Conservation (phyloP, 2,329 filamentous ascomycete genomes). For the Fusarium sp. region DNA sequence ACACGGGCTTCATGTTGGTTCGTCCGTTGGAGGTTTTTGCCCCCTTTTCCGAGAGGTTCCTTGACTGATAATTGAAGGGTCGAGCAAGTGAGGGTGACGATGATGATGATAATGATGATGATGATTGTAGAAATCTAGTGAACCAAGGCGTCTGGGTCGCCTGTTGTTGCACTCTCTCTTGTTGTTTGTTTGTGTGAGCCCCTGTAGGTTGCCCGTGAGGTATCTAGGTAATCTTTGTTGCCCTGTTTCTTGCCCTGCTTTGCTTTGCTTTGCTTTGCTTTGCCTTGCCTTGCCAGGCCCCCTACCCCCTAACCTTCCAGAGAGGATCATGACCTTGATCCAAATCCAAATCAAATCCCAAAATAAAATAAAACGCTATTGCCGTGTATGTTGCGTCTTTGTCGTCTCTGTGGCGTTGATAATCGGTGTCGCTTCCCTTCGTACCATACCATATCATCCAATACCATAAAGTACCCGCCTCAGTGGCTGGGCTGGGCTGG, state of each 20-base stretch:
- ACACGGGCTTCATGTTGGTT: background rate
- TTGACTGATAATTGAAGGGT: background rate
- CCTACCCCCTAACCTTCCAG: background rate
- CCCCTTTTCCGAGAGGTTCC: conserved; percentile 1
- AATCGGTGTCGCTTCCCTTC: background rate
- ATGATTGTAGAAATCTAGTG: background rate
- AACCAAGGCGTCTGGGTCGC: conserved; percentile 33
- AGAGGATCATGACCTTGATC: background rate
- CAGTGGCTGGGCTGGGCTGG: conserved; percentile 3
- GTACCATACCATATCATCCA: background rate
- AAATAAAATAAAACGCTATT: conserved; percentile 28
- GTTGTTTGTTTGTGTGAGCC: conserved; percentile 2
- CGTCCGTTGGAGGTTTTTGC: background rate
- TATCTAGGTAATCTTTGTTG: conserved; percentile 24
- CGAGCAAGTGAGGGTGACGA: background rate
- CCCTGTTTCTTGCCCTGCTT: conserved; percentile 8
- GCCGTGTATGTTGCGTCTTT: conserved; percentile 31
- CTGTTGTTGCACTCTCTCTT: conserved; percentile 10
- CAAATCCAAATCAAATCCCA: background rate
- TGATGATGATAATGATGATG: background rate
- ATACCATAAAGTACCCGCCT: conserved; percentile 1
- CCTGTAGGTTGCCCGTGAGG: conserved; percentile 16
- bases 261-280: background rate
- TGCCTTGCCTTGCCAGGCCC: background rate
- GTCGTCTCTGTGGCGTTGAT: conserved; percentile 26